A percentile compares a stretch with the other conserved stretches of the same genome.
phyloP scores from a whole-genome alignment of 202 grass and related monocot species.

The Musa balbisiana region DNA sequence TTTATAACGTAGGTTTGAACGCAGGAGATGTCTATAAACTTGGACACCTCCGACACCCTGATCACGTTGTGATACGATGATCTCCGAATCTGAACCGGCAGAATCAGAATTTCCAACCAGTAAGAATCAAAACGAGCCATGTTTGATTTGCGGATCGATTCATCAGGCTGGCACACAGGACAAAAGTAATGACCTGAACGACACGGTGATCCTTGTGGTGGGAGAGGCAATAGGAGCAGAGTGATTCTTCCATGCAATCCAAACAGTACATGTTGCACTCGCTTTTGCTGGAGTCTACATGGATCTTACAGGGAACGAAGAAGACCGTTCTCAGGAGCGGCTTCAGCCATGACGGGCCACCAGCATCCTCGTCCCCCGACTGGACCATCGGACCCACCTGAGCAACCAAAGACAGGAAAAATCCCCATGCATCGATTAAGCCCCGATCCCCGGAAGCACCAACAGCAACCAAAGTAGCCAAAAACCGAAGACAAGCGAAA shows the following conservation, averaged over 20 bases:
- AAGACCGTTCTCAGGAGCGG: constrained; percentile 66
- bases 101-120: background rate
- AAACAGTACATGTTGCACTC: constrained; percentile 93
- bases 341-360: constrained; percentile 56
- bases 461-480: no score
- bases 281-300: constrained; percentile 72
- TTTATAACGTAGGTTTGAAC: constrained; percentile 93
- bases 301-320: constrained; percentile 55
- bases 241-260: constrained; percentile 43
- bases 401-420: background rate
- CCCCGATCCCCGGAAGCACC: constrained; percentile 40
- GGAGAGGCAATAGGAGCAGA: constrained; percentile 61
- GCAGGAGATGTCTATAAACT: constrained; percentile 77
- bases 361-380: constrained; percentile 21
- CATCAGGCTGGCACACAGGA: background rate
- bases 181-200: constrained; percentile 40
- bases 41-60: constrained; percentile 72
- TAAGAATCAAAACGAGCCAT: background rate
- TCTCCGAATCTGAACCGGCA: constrained; percentile 36
- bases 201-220: constrained; percentile 59
- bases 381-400: constrained; percentile 6
- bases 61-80: constrained; percentile 96
- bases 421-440: background rate
- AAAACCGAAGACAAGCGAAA: constrained; percentile 3
- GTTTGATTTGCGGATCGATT: background rate